These are phyloP conservation scores for Perkinsus olseni DNA, from an alignment of 169 alveolate species.

Conservation along the genomic window DNA sequence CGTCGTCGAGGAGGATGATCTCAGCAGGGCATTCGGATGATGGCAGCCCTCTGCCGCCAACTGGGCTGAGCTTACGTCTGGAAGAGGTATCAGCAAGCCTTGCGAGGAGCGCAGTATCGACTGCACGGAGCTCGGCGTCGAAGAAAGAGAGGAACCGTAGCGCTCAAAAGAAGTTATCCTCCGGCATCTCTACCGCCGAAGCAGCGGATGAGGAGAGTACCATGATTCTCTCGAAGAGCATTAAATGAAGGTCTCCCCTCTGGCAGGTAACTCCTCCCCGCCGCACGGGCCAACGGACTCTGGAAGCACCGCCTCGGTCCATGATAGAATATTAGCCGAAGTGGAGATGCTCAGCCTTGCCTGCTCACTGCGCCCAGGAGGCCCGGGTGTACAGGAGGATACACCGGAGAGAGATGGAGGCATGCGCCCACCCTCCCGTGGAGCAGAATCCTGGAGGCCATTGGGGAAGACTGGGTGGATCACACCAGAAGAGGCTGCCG, in stretches of 20 bases:
- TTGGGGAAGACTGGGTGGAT: neutral
- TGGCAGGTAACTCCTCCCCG: too few relatives aligned
- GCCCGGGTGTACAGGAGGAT: too few relatives aligned
- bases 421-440: neutral
- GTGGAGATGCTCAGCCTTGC: too few relatives aligned
- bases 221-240: too few relatives aligned
- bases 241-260: too few relatives aligned
- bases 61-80: neutral
- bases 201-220: too few relatives aligned
- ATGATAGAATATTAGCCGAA: too few relatives aligned
- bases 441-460: neutral
- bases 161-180: neutral
- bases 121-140: neutral
- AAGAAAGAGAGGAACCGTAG: neutral
- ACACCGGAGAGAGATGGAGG: neutral
- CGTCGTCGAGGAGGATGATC: neutral
- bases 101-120: neutral
- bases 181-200: too few relatives aligned
- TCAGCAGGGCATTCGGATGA: neutral
- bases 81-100: neutral
- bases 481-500: neutral
- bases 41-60: neutral
- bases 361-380: too few relatives aligned
- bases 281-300: too few relatives aligned
- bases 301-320: too few relatives aligned